Base-by-base conservation (phyloP, 2,329 filamentous ascomycete genomes). In the Zasmidium angulare region DNA sequence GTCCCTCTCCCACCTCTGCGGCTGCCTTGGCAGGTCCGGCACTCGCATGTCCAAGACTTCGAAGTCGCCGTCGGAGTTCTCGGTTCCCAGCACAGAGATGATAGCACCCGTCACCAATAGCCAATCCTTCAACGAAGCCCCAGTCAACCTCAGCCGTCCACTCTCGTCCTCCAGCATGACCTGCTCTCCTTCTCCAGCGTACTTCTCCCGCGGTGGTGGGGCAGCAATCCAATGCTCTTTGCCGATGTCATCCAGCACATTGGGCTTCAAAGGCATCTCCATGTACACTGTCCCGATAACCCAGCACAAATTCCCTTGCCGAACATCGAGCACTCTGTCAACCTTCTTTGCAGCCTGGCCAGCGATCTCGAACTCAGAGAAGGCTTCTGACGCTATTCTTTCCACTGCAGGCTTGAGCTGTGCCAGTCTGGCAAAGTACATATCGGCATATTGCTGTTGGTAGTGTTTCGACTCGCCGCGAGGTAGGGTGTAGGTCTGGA, bases 151-250 rank as follows among this genome's bases (percentile, higher is more conserved):
- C 66, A 99, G 81, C 22, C 96, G 88, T 50, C 95, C 95, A 0
- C 92, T 97, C 75, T 98, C 93, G 74, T 99, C 95, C 75, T 99
- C 95, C 43, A 99, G 80, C 87, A 96, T 96, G 66, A 91, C 84
- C 61, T 86, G 78, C 62, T 69, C 68, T 19, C 64, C 54, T 2
- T 58, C 57, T n/a, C 61, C 63, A 21, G 63, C 58, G 31, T 72
- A 73, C 67, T 91, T 95, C 64, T 88, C 82, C 60, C 88, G 84
- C 7, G 86, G 84, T 14, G 90, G 86, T 9, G 93, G 92, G 1
- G 90, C 91, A 0, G 90, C 88, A 60, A 96, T 91, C 88, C 91
- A 97, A 72, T 93, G 90, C 89, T 96, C 93, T 76, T 96, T 96
- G 46, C 90, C 89, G 46, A 99, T 90, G 69, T 99, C 95, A 60